phyloP scores from a whole-genome alignment of 208 protist species.

The Trypanosoma boissoni region DNA sequence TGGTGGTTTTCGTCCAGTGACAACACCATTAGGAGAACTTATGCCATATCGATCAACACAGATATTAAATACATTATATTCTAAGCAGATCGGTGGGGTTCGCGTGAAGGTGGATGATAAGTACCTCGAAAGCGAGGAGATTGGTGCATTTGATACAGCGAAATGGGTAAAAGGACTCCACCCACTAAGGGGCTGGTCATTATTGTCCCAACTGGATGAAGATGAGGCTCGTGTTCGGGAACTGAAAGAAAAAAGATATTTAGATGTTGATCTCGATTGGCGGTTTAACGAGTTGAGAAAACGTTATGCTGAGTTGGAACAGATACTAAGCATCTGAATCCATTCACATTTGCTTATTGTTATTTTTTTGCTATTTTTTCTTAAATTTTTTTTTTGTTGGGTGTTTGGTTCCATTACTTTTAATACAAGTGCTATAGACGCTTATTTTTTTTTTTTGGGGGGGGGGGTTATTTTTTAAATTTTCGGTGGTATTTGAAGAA shows the following conservation, averaged over 20 bases:
- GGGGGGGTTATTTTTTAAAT: no score
- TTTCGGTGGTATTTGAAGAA: not conserved
- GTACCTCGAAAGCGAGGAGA: constrained; percentile 67
- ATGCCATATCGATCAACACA: constrained; percentile 84
- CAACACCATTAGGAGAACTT: constrained; percentile 58
- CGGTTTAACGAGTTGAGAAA: constrained; percentile 66
- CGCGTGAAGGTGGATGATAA: constrained; percentile 77
- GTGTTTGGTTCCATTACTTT: no score
- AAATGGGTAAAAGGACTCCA: constrained; percentile 81
- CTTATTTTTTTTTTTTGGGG: no score
- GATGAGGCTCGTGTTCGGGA: constrained; percentile 75
- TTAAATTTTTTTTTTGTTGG: not conserved
- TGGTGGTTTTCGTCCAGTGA: constrained; percentile 71
- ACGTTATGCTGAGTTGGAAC: constrained; percentile 69
- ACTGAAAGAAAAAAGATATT: constrained; percentile 67
- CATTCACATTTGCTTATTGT: no score
- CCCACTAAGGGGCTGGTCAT: constrained; percentile 81
- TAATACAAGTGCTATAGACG: no score
- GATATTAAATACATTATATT: constrained; percentile 84
- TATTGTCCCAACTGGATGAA: constrained; percentile 80
- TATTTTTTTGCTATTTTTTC: not conserved
- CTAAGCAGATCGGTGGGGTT: constrained; percentile 77
- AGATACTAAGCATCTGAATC: constrained; percentile 23
- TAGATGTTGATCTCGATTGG: constrained; percentile 83
- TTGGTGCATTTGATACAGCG: constrained; percentile 83